A percentile compares a stretch with the other conserved stretches of the same genome.
Conservation (phyloP, 2,329 filamentous ascomycete genomes). For the Claviceps quebecensis region DNA sequence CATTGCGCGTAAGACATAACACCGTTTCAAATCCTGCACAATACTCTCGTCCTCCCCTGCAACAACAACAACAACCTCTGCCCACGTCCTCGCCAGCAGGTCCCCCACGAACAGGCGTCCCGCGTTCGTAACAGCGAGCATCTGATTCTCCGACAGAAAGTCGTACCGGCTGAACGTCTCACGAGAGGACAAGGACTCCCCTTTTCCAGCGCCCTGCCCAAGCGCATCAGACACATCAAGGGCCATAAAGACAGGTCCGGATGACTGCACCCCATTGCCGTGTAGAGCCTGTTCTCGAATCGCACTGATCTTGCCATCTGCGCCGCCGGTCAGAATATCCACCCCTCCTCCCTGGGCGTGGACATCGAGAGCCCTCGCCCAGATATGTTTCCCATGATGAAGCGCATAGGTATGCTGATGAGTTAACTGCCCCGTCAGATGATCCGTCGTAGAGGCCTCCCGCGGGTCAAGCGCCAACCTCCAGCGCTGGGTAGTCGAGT, state of each 20-base stretch:
- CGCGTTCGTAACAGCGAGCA: conserved; percentile 45
- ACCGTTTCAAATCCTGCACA: conserved; percentile 26
- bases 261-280: neutral
- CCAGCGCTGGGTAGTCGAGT: conserved; percentile 67
- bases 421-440: conserved; percentile 23
- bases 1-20: conserved; percentile 32
- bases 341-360: conserved; percentile 16
- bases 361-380: conserved; percentile 47
- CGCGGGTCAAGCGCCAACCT: conserved; percentile 8
- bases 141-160: conserved; percentile 37
- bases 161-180: conserved; percentile 47
- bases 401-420: conserved; percentile 44
- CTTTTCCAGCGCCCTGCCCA: neutral
- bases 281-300: conserved; percentile 17
- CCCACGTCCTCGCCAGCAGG: conserved; percentile 26
- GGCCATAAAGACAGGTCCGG: conserved; percentile 8
- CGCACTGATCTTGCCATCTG: conserved; percentile 57
- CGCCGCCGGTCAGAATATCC: conserved; percentile 61
- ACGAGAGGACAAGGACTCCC: conserved; percentile 9
- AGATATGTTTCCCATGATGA: conserved; percentile 83
- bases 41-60: conserved; percentile 12
- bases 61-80: conserved; percentile 20
- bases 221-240: conserved; percentile 22
- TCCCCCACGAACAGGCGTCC: conserved; percentile 42
- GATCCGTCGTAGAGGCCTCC: neutral